A percentile compares a stretch with the other conserved stretches of the same genome.
Evolutionary conservation across 1,139 yeast species (phyloP).

Genomic region (Candida neerlandica): DNA sequence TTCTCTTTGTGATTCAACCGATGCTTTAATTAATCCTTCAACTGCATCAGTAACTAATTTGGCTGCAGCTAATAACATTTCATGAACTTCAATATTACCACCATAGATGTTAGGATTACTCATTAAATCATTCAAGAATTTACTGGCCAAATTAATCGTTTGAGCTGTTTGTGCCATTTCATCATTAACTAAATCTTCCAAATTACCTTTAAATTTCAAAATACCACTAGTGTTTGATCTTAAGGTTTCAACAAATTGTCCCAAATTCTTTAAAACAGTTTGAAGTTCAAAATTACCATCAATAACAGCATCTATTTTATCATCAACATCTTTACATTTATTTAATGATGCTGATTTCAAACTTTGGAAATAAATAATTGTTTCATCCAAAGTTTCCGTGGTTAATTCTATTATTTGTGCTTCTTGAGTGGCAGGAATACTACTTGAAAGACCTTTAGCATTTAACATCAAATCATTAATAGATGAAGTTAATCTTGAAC

Average conservation of each 20-base stretch:
- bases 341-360: conserved; percentile 57
- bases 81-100: conserved; percentile 71
- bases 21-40: conserved; percentile 68
- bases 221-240: conserved; percentile 45
- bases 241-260: conserved; percentile 58
- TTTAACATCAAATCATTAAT: conserved; percentile 68
- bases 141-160: conserved; percentile 68
- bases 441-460: conserved; percentile 68
- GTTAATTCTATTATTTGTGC: conserved; percentile 54
- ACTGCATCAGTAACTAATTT: conserved; percentile 82
- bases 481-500: conserved; percentile 67
- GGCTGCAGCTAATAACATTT: conserved; percentile 77
- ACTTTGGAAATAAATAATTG: conserved; percentile 64
- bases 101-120: conserved; percentile 58
- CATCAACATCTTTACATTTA: conserved; percentile 57
- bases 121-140: conserved; percentile 57
- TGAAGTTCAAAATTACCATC: conserved; percentile 77
- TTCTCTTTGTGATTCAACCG: conserved; percentile 82
- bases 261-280: conserved; percentile 63
- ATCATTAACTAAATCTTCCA: conserved; percentile 69
- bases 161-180: conserved; percentile 75
- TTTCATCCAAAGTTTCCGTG: conserved; percentile 58
- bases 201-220: conserved; percentile 50
- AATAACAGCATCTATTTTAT: conserved; percentile 75
- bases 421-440: conserved; percentile 55